phyloP scores from a whole-genome alignment of 176 grass and related monocot genomes.

The Oryza glumipatula region DNA sequence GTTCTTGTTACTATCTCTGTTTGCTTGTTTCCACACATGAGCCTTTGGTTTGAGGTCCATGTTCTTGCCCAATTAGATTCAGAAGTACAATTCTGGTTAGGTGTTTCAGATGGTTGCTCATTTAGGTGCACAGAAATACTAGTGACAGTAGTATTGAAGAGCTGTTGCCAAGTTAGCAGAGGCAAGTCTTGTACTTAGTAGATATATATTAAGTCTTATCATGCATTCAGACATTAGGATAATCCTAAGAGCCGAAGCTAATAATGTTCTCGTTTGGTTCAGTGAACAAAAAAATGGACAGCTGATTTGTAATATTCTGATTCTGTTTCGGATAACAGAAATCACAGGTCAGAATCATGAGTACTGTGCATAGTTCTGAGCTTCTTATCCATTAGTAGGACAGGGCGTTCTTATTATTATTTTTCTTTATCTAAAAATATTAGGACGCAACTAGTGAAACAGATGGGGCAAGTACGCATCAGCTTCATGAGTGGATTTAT shows the following conservation, averaged over 20 bases:
- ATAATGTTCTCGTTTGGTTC: slow-evolving; percentile 8
- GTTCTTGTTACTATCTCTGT: not conserved
- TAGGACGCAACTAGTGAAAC: slow-evolving; percentile 8
- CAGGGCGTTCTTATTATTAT: not conserved
- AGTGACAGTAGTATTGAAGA: not conserved
- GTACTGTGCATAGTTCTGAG: not conserved
- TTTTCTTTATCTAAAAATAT: not conserved
- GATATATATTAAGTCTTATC: not conserved
- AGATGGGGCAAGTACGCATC: slow-evolving; percentile 38
- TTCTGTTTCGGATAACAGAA: not conserved
- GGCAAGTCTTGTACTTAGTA: not conserved
- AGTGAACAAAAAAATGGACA: slow-evolving; percentile 6
- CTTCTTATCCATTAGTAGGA: slow-evolving; percentile 38
- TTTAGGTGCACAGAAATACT: slow-evolving; percentile 13
- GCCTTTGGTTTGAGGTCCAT: not conserved
- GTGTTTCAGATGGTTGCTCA: slow-evolving; percentile 2
- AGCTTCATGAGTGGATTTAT: slow-evolving; percentile 18
- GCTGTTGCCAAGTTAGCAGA: not conserved
- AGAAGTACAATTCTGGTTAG: slow-evolving; percentile 22
- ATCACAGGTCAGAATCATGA: slow-evolving; percentile 4
- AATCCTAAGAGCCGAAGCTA: not conserved
- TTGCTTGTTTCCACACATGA: not conserved
- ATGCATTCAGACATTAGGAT: not conserved
- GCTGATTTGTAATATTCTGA: not conserved
- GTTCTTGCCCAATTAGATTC: not conserved